phyloP scores from a whole-genome alignment of 305 asterid genomes.

The Fraxinus greggii region DNA sequence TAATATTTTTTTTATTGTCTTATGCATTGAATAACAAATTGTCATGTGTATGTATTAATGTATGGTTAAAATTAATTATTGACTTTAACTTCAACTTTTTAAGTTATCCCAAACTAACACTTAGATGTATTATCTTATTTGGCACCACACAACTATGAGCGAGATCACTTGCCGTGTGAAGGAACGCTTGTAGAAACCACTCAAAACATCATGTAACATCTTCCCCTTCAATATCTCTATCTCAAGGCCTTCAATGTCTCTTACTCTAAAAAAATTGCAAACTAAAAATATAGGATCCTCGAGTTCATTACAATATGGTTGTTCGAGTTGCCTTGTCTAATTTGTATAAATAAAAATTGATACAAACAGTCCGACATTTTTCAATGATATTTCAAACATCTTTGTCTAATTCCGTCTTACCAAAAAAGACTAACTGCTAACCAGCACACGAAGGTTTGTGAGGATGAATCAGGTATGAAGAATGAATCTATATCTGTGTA shows the following conservation, averaged over 20 bases:
- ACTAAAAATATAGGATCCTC: background rate
- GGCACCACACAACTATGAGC: conserved; percentile 25
- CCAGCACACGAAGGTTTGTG: background rate
- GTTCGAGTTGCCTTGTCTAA: background rate
- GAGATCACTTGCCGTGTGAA: conserved; percentile 44
- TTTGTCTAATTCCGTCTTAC: background rate
- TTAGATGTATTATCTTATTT: background rate
- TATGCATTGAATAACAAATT: too few species aligned
- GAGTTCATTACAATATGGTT: background rate
- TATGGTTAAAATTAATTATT: too few species aligned
- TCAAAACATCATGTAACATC: conserved; percentile 34
- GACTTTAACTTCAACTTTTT: background rate
- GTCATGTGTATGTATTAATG: too few species aligned
- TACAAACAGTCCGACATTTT: background rate
- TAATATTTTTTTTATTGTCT: too few species aligned
- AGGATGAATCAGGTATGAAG: background rate
- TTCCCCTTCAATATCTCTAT: conserved; percentile 33
- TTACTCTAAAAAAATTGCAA: background rate
- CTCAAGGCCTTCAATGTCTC: background rate
- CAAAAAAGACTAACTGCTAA: background rate
- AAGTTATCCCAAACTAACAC: background rate
- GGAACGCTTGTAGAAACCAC: conserved; percentile 36
- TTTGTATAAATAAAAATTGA: background rate
- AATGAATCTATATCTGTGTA: background rate
- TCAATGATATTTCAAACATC: background rate